phyloP scores from a whole-genome alignment of 1,284 basidiomycete species.

The Heterobasidion annosum region DNA sequence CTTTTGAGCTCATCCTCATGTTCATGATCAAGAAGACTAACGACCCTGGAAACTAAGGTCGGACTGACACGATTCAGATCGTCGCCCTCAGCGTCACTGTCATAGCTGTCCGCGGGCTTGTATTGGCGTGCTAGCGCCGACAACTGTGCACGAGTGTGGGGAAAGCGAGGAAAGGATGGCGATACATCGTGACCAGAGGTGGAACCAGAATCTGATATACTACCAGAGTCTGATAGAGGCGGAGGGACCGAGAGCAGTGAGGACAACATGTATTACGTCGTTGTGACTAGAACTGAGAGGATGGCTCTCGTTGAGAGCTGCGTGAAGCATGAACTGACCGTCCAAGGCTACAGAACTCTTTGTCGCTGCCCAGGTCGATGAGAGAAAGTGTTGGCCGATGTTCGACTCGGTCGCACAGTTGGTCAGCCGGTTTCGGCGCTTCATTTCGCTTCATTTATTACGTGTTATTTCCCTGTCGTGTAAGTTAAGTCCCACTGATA shows the following conservation, averaged over 20 bases:
- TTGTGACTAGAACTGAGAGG: slow-evolving; percentile 11
- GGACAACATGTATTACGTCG: slow-evolving; percentile 11
- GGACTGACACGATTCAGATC: slow-evolving; percentile 43
- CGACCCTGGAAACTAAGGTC: slow-evolving; percentile 59
- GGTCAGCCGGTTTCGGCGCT: not conserved
- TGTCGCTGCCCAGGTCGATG: not conserved
- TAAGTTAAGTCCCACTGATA: no score
- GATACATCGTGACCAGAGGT: slow-evolving; percentile 7
- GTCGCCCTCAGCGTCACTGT: slow-evolving; percentile 49
- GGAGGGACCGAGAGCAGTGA: slow-evolving; percentile 12
- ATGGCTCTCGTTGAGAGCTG: slow-evolving; percentile 12
- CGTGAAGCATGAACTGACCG: slow-evolving; percentile 11
- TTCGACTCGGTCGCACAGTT: not conserved
- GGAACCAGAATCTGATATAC: slow-evolving; percentile 10
- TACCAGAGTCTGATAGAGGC: slow-evolving; percentile 9
- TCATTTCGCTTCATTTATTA: not conserved
- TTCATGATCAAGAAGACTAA: slow-evolving; percentile 67
- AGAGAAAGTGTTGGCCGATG: not conserved
- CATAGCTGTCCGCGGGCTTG: slow-evolving; percentile 44
- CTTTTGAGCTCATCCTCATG: slow-evolving; percentile 79
- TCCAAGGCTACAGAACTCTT: not conserved
- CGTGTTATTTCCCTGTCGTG: not conserved
- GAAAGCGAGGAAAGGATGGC: slow-evolving; percentile 39
- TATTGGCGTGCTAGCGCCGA: slow-evolving; percentile 62
- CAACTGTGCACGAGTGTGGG: slow-evolving; percentile 73